Base-by-base conservation (phyloP, 192 early-diverging fungal genomes). In the Phlyctochytrium planicorne region DNA sequence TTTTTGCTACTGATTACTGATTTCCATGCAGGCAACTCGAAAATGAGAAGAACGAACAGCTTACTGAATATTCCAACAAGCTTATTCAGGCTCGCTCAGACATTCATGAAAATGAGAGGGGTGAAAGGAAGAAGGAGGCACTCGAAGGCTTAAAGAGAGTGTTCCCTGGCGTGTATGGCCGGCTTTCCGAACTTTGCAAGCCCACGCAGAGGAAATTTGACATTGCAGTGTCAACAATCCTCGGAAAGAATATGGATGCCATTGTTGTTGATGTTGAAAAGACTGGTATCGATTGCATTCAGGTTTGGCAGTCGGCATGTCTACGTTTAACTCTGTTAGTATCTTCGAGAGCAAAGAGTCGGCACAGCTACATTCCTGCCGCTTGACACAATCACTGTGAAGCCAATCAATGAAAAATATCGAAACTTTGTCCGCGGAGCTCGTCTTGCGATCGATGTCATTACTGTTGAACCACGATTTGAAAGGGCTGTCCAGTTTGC, bases 311-410 rank as follows among this genome's bases (percentile, higher is more conserved):
- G 25, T 17, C 23, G 74, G 4, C n/a, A 72, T 65, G 3, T 63
- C 31, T 12, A 47, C 40, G 10, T 20, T 47, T 47, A 6, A 47
- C 40, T 47, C 0, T 20, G n/a, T 53, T 60, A 87, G 77, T 93
- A 95, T 60, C 82, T 99, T 79, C 80, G 90, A 60, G 95, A 98
- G 71, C 93, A 97, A 78, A 88, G 94, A 17, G 77, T 85, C 0
- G 98, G 96, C 0, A 90, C 91, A 64, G 93, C 92, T 0, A 96
- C 94, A 0, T 99, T 99, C 74, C 74, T 99, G 59, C 98, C 98
- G 0, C 79, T 99, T 27, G 92, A 97, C 59, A 87, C 89, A 2
- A 80, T 99, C 20, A 67, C 69, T 6, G 77, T 86, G 16, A 90
- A 90, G 67, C 81, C 86, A 12, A 72, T 93, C 60, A 91, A 91